Percentiles rank a stretch among this genome's conserved stretches.
phyloP scores from a whole-genome alignment of 192 early-diverging fungal genomes.

The Backusella australiensis region DNA sequence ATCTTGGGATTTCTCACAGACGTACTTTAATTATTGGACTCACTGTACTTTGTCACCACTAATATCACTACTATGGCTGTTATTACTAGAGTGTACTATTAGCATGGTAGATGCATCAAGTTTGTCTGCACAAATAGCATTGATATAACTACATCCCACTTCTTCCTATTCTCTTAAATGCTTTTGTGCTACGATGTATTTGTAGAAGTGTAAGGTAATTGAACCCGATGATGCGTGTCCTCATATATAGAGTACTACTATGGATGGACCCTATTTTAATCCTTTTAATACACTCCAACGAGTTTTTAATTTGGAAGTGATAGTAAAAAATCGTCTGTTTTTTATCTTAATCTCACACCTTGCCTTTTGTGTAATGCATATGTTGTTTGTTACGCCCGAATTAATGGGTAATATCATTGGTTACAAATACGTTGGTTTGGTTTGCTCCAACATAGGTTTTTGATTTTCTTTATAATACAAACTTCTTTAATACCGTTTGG shows the following conservation, averaged over 20 bases:
- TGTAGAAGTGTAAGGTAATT: not conserved
- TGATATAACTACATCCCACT: not conserved
- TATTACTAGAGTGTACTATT: not conserved
- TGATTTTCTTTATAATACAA: too few species aligned
- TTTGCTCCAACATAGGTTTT: too few species aligned
- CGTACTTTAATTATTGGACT: not conserved
- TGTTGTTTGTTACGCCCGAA: too few species aligned
- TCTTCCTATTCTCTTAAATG: not conserved
- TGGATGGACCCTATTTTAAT: not conserved
- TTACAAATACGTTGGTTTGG: too few species aligned
- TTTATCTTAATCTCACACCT: not conserved
- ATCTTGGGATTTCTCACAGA: not conserved
- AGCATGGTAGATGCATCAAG: too few species aligned
- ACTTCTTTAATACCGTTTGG: not conserved
- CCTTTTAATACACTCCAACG: too few species aligned
- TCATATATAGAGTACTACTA: not conserved
- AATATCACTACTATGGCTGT: not conserved
- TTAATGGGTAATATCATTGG: too few species aligned
- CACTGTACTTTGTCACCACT: not conserved
- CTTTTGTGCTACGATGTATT: not conserved
- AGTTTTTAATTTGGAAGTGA: too few species aligned
- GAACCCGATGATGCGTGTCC: not conserved
- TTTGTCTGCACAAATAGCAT: not conserved
- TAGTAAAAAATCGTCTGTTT: too few species aligned
- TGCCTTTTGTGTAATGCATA: not conserved